Evolutionary conservation across 768 basidiomycete species (phyloP), one percentile per base, ranked within the genome.

Genomic region (Cubamyces sp.): DNA sequence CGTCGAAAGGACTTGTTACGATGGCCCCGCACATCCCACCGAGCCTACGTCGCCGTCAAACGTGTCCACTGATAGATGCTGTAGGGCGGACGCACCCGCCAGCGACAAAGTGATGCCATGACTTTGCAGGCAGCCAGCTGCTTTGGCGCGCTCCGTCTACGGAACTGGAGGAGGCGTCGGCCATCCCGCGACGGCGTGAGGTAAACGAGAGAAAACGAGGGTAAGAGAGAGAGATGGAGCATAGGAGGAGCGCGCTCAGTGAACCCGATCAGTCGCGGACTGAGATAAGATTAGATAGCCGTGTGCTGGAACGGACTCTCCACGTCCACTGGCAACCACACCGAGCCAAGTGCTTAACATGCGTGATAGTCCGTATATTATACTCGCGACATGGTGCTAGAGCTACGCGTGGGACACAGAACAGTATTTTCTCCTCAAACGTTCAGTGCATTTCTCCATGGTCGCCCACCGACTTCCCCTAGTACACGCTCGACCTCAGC

Each of bases 1-100:
- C 94, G 75, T 99, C 96, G 69, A 99, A 96, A 0, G 96, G 96
- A 46, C 94, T 94, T 0, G 96, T 99, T 3, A 98, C 88, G 61
- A 97, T 90, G 16, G 95, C 95, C 37, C 96, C 97, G 71, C 92
- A 93, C 95, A 98, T 96, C 41, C 96, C 97, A 23, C 96, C 97
- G 18, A 98, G 78, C 21, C 96, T 98, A 57, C 19, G 53, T 11
- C 43, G 51, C 54, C 40, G 19, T 55, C 18, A 49, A 39, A 34
- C 41, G 30, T 56, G 19, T 42, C 53, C 1, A 12, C 54, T 14
- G 34, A 19, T n/a, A 37, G 12, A 12, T 16, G 1, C 11, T 26
- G 21, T 25, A 37, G 37, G 12, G 39, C 18, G 19, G 12, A 78
- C 91, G 72, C 68, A 94, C 93, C 92, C 93, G 80, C 93, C 93